phyloP scores from a whole-genome alignment of 176 grass and related monocot genomes.

The Ensete glaucum region DNA sequence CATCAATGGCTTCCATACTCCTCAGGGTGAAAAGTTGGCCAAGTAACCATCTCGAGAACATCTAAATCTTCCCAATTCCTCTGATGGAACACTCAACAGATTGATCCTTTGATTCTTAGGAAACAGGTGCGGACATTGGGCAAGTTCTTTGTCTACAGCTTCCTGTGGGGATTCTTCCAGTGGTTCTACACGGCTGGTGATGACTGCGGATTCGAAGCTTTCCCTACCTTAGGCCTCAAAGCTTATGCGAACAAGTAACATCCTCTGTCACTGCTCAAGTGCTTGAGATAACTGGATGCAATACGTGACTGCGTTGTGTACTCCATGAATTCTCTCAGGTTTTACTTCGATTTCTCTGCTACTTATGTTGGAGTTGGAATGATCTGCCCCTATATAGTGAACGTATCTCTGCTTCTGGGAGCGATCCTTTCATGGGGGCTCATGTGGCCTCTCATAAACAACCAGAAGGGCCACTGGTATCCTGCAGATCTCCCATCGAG shows the following conservation, averaged over 20 bases:
- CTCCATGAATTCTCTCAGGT: slow-evolving; percentile 26
- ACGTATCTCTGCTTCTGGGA: slow-evolving; percentile 60
- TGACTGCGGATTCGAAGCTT: slow-evolving; percentile 5
- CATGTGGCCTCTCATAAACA: slow-evolving; percentile 82
- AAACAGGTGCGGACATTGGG: slow-evolving; percentile 4
- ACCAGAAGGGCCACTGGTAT: slow-evolving; percentile 35
- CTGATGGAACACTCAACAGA: too few relatives aligned
- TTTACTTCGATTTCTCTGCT: slow-evolving; percentile 81
- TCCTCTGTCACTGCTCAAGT: too few relatives aligned
- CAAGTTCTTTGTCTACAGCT: slow-evolving; percentile 4
- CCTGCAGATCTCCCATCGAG: slow-evolving; percentile 6
- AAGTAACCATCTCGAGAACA: slow-evolving; percentile 30
- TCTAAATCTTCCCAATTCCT: background rate
- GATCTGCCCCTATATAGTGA: slow-evolving; percentile 87
- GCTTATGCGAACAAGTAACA: slow-evolving; percentile 8
- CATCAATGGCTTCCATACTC: slow-evolving; percentile 60
- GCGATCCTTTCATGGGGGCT: slow-evolving; percentile 78
- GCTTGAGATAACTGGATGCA: too few relatives aligned
- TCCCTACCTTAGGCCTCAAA: slow-evolving; percentile 13
- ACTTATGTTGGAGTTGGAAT: slow-evolving; percentile 82
- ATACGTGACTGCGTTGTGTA: too few relatives aligned
- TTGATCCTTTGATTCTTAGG: background rate
- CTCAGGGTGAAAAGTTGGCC: slow-evolving; percentile 38
- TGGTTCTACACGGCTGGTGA: slow-evolving; percentile 11
- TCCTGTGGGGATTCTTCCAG: slow-evolving; percentile 15